Conservation (phyloP, 768 basidiomycete species). For the Kockovaella imperatae region DNA sequence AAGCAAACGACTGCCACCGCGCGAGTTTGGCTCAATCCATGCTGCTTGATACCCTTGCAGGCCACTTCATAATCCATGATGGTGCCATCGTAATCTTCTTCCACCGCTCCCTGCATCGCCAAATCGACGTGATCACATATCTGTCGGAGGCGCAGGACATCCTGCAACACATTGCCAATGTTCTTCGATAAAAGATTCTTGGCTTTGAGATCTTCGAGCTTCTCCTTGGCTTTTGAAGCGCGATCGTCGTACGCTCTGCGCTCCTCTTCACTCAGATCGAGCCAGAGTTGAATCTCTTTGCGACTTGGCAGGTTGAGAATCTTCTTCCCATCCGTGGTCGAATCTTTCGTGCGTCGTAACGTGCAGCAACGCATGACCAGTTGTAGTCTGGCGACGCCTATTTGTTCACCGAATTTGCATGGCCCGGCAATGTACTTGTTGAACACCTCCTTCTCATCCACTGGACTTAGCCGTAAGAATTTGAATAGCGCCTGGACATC, state of each 20-base stretch:
- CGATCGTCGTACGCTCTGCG: conserved; percentile 78
- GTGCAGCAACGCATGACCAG: conserved; percentile 96
- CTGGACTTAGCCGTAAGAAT: conserved; percentile 81
- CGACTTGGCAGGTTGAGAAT: conserved; percentile 85
- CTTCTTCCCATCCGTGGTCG: conserved; percentile 68
- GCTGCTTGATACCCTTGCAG: conserved; percentile 61
- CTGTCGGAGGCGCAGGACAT: conserved; percentile 89
- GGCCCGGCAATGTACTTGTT: conserved; percentile 86
- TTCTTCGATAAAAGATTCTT: conserved; percentile 97
- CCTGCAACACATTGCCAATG: conserved; percentile 93
- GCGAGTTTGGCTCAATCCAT: conserved; percentile 65
- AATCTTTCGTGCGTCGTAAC: conserved; percentile 90
- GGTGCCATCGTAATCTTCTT: conserved; percentile 50
- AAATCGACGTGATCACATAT: conserved; percentile 89
- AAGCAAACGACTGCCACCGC: conserved; percentile 79
- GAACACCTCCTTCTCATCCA: conserved; percentile 90
- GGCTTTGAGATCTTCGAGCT: conserved; percentile 76
- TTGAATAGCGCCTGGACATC: conserved; percentile 96
- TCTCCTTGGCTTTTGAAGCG: conserved; percentile 81
- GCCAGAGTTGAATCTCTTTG: conserved; percentile 74
- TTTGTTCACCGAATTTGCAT: conserved; percentile 72
- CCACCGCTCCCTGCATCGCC: conserved; percentile 43
- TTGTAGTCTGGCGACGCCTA: conserved; percentile 88
- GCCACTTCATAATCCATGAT: conserved; percentile 66
- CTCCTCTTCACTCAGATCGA: conserved; percentile 76